These are phyloP conservation scores for Bryoerythrophyllum caledonicum DNA, from an alignment of 225 moss, liverwort and hornwort genomes.

Conservation along the genomic window DNA sequence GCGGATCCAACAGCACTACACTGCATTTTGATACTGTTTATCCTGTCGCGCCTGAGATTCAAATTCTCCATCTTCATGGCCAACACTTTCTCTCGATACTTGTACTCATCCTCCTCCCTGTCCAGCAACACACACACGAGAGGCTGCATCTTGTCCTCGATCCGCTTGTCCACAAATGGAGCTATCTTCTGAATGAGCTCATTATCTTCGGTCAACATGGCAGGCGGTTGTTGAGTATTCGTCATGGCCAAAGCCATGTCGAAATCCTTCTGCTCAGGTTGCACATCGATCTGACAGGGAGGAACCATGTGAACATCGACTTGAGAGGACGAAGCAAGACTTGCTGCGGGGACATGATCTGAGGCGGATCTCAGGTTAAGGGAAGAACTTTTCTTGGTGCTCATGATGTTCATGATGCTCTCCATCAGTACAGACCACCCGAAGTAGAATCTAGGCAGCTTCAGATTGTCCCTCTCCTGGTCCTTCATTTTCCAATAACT, in stretches of 20 bases:
- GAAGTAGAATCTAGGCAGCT: not conserved
- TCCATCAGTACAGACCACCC: not conserved
- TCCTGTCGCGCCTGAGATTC: not conserved
- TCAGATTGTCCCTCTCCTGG: not conserved
- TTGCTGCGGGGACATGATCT: too few species aligned
- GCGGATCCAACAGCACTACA: too few species aligned
- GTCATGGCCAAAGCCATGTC: too few species aligned
- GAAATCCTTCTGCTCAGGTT: too few species aligned
- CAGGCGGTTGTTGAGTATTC: too few species aligned
- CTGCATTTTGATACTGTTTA: not conserved
- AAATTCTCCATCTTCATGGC: not conserved
- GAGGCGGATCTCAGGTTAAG: too few species aligned
- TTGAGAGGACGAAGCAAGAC: too few species aligned
- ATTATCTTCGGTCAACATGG: not conserved
- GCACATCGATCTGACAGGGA: too few species aligned
- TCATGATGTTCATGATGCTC: not conserved
- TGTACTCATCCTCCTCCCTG: not conserved
- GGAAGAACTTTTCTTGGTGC: not conserved
- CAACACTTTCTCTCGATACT: not conserved
- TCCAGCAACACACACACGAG: not conserved
- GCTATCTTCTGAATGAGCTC: not conserved
- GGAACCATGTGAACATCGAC: too few species aligned
- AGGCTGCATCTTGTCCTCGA: constrained; percentile 2
- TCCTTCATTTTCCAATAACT: constrained; percentile 4
- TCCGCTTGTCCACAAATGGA: not conserved